Percentiles rank a stretch among this genome's conserved stretches.
Conservation (phyloP, 768 basidiomycete genomes). For the Serendipita sp. region DNA sequence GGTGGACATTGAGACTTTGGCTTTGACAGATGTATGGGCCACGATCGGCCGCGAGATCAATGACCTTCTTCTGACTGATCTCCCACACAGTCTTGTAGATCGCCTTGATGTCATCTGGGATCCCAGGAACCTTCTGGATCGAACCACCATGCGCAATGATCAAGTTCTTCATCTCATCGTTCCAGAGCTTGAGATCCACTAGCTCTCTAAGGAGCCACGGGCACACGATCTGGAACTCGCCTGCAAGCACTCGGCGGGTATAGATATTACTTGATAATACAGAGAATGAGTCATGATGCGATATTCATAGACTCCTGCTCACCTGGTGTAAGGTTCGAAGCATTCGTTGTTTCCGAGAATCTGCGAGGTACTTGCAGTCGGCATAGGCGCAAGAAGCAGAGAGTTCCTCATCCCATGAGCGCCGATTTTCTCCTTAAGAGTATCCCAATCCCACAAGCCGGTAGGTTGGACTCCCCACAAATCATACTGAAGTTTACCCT, state of each 20-base stretch:
- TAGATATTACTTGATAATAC: conserved; percentile 72
- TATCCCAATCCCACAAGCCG: conserved; percentile 86
- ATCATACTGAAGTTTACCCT: conserved; percentile 85
- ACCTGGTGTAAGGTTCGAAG: conserved; percentile 97
- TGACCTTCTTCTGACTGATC: conserved; percentile 94
- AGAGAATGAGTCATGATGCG: background rate
- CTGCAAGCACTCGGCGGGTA: conserved; percentile 95
- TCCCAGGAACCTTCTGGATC: conserved; percentile 69
- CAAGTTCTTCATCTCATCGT: conserved; percentile 98
- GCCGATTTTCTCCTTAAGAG: conserved; percentile 74
- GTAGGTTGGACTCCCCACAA: conserved; percentile 87
- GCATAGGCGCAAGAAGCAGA: conserved; percentile 90
- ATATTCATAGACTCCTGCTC: conserved; percentile 13
- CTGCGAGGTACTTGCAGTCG: conserved; percentile 95
- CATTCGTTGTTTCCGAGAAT: conserved; percentile 98
- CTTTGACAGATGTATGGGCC: conserved; percentile 96
- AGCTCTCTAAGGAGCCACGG: conserved; percentile 98
- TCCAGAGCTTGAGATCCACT: conserved; percentile 88
- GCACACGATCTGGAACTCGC: conserved; percentile 98
- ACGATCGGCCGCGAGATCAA: conserved; percentile 97
- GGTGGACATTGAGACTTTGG: conserved; percentile 86
- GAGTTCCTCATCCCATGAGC: conserved; percentile 78
- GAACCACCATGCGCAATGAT: conserved; percentile 94
- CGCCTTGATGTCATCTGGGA: conserved; percentile 84
- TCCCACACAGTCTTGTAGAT: conserved; percentile 99